Conservation (phyloP, 371 early-diverging fungal species). For the Umbelopsis sp. region DNA sequence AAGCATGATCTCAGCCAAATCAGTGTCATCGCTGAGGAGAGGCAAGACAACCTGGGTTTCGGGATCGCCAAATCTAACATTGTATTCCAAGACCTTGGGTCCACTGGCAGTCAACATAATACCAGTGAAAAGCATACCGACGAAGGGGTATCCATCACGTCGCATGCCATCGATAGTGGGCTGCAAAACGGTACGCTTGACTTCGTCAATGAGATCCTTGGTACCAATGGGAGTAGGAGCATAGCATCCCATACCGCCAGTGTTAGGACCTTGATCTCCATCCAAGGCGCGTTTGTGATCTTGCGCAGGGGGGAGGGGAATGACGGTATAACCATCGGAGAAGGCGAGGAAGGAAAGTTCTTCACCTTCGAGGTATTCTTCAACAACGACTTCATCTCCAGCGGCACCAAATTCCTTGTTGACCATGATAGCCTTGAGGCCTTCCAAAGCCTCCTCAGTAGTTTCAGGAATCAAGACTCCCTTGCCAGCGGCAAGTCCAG, state of each 20-base stretch:
- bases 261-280: slow-evolving; percentile 94
- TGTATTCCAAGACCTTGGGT: slow-evolving; percentile 95
- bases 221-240: slow-evolving; percentile 94
- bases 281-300: slow-evolving; percentile 97
- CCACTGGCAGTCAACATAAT: slow-evolving; percentile 91
- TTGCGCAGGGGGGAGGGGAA: slow-evolving; percentile 91
- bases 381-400: slow-evolving; percentile 92
- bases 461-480: slow-evolving; percentile 92
- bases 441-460: slow-evolving; percentile 86
- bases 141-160: slow-evolving; percentile 89
- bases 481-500: slow-evolving; percentile 97
- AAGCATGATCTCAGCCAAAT: slow-evolving; percentile 87
- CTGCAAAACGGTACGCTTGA: slow-evolving; percentile 82
- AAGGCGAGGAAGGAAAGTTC: slow-evolving; percentile 92
- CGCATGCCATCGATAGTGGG: slow-evolving; percentile 97
- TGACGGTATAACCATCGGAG: slow-evolving; percentile 95
- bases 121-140: slow-evolving; percentile 97
- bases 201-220: slow-evolving; percentile 66
- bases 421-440: slow-evolving; percentile 86
- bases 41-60: slow-evolving; percentile 96
- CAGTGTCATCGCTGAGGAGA: slow-evolving; percentile 79
- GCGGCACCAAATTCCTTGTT: slow-evolving; percentile 88
- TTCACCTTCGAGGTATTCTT: slow-evolving; percentile 92
- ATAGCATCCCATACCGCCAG: slow-evolving; percentile 99
- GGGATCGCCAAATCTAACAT: slow-evolving; percentile 97